phyloP scores from a whole-genome alignment of 495 filamentous ascomycete species.

The Penicillium subrubescens region DNA sequence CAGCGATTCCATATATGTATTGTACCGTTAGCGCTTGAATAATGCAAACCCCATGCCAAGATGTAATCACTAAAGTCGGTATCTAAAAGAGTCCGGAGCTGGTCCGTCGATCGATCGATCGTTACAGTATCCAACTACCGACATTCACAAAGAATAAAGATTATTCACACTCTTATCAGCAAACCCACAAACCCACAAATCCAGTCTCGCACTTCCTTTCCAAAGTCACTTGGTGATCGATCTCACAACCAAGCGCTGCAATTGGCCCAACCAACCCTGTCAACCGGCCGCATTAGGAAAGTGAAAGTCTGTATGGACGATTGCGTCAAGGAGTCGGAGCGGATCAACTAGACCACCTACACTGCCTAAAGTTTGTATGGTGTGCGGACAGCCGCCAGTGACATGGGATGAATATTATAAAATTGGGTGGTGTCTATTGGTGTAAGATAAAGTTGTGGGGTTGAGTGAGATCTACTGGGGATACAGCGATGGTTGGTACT shows the following conservation, averaged over 20 bases:
- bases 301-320: neutral
- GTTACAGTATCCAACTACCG: no score
- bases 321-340: constrained; percentile 33
- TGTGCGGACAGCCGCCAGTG: neutral
- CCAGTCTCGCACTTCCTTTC: neutral
- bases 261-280: constrained; percentile 1
- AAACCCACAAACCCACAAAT: neutral
- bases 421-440: neutral
- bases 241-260: neutral
- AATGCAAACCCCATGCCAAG: neutral
- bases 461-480: neutral
- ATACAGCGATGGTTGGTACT: neutral
- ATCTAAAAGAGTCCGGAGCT: neutral
- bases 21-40: neutral
- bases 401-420: neutral
- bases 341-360: neutral
- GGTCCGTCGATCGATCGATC: neutral
- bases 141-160: neutral
- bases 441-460: neutral
- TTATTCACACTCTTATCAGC: neutral
- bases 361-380: no score
- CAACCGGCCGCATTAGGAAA: constrained; percentile 20
- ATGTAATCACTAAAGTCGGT: neutral
- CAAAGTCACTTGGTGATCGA: neutral
- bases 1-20: neutral